Evolutionary conservation across 345 rosid genomes (phyloP).

Genomic region (Brassica rapa): DNA sequence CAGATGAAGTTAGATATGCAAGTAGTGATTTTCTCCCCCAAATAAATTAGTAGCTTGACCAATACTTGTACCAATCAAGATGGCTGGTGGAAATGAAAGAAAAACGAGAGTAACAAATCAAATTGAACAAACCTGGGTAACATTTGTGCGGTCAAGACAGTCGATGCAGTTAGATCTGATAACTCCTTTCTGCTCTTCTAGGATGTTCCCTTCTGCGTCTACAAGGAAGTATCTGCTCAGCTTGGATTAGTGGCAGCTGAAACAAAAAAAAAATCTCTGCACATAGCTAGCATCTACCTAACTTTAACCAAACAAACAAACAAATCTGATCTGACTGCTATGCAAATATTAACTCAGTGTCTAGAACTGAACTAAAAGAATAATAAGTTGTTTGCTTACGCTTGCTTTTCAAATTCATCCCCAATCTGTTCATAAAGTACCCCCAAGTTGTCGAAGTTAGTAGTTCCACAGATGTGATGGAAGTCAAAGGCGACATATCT

Average conservation of each 20-base stretch:
- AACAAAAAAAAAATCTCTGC: slow-evolving; percentile 38
- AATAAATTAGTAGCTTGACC: not conserved
- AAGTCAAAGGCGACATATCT: slow-evolving; percentile 88
- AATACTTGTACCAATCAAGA: slow-evolving; percentile 26
- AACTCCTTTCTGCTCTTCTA: slow-evolving; percentile 87
- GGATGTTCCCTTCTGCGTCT: slow-evolving; percentile 64
- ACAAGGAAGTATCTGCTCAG: slow-evolving; percentile 86
- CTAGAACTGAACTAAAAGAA: slow-evolving; percentile 11
- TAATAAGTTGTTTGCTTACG: slow-evolving; percentile 51
- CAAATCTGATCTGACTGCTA: slow-evolving; percentile 5
- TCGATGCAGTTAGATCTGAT: slow-evolving; percentile 94
- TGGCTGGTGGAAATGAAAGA: slow-evolving; percentile 15
- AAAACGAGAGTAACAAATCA: not conserved
- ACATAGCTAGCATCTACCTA: slow-evolving; percentile 39
- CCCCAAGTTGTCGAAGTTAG: slow-evolving; percentile 74
- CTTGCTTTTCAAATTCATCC: slow-evolving; percentile 77
- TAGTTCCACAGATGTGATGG: slow-evolving; percentile 78
- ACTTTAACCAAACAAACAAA: slow-evolving; percentile 10
- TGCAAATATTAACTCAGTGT: slow-evolving; percentile 5
- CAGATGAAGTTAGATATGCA: not conserved
- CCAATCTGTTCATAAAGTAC: slow-evolving; percentile 73
- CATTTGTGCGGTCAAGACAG: slow-evolving; percentile 97
- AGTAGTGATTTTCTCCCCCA: not conserved
- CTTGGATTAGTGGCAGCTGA: slow-evolving; percentile 55
- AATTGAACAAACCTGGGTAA: slow-evolving; percentile 70